Conservation (phyloP, 2,329 filamentous ascomycete species). For the Paracoccidioides lutzii region DNA sequence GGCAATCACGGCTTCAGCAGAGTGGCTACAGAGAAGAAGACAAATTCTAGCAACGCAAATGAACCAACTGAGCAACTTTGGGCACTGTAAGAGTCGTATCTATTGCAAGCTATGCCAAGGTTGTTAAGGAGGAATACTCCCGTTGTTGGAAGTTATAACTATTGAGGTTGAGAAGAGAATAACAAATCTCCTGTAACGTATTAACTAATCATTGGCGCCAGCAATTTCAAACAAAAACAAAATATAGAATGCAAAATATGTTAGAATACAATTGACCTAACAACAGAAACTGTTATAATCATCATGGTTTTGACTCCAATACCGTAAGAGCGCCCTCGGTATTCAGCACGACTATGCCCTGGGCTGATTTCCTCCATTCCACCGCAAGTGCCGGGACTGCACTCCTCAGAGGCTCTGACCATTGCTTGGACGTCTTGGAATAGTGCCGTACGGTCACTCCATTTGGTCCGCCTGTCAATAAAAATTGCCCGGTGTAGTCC, state of each 20-base stretch:
- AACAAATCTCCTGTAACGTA: not conserved
- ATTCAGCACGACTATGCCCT: constrained; percentile 62
- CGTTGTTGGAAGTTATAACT: not conserved
- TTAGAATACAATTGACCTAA: constrained; percentile 12
- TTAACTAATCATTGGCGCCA: not conserved
- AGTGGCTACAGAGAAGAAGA: not conserved
- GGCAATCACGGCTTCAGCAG: not conserved
- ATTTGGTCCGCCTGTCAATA: constrained; percentile 66
- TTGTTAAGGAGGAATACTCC: not conserved
- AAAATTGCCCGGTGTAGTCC: constrained; percentile 92
- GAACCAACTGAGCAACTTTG: not conserved
- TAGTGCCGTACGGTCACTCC: constrained; percentile 85
- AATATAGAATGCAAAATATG: constrained; percentile 13
- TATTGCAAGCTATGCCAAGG: not conserved
- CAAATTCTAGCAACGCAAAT: not conserved
- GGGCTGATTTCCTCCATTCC: constrained; percentile 64
- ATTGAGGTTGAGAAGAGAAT: not conserved
- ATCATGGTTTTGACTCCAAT: constrained; percentile 44
- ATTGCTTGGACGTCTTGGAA: constrained; percentile 71
- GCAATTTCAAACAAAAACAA: constrained; percentile 4
- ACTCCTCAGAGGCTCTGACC: constrained; percentile 73
- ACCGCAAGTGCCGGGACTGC: constrained; percentile 61
- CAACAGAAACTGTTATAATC: constrained; percentile 13
- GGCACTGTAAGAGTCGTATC: not conserved
- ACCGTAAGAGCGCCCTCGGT: constrained; percentile 63